Percentiles rank a stretch among this genome's conserved stretches.
Evolutionary conservation across 78 protist species (phyloP).

Genomic region (Carpediemonas membranifera): DNA sequence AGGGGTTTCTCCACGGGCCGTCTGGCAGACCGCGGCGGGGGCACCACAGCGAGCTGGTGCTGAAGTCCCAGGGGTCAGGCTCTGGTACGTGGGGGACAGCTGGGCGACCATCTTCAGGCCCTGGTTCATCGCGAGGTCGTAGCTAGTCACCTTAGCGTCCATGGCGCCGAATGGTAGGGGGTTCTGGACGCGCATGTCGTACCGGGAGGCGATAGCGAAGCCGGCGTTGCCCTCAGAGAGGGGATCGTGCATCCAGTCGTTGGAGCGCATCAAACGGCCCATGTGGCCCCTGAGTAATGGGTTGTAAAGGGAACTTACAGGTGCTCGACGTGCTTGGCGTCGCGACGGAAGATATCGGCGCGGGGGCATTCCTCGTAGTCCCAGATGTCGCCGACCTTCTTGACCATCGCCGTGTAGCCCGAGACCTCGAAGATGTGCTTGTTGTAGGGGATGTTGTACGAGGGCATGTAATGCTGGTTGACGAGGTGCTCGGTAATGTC

Average conservation of each 20-base stretch:
- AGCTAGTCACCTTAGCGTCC: no score
- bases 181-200: slow-evolving; percentile 2
- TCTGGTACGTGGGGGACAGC: no score
- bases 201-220: slow-evolving; percentile 5
- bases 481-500: slow-evolving; percentile 34
- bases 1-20: no score
- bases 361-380: slow-evolving; percentile 30
- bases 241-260: slow-evolving; percentile 57
- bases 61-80: no score
- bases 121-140: no score
- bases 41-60: no score
- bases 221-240: slow-evolving; percentile 52
- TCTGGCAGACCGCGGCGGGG: no score
- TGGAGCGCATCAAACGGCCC: slow-evolving; percentile 49
- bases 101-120: no score
- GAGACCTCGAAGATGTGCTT: slow-evolving; percentile 43
- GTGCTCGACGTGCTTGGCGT: background rate
- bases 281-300: slow-evolving; percentile 31
- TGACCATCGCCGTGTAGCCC: slow-evolving; percentile 43
- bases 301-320: slow-evolving; percentile 7
- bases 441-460: slow-evolving; percentile 72
- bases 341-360: slow-evolving; percentile 35
- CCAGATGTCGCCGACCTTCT: slow-evolving; percentile 14
- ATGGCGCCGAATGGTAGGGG: no score
- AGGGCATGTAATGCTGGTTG: slow-evolving; percentile 50